phyloP scores from a whole-genome alignment of 306 rosid genomes.

The Prunus padus region DNA sequence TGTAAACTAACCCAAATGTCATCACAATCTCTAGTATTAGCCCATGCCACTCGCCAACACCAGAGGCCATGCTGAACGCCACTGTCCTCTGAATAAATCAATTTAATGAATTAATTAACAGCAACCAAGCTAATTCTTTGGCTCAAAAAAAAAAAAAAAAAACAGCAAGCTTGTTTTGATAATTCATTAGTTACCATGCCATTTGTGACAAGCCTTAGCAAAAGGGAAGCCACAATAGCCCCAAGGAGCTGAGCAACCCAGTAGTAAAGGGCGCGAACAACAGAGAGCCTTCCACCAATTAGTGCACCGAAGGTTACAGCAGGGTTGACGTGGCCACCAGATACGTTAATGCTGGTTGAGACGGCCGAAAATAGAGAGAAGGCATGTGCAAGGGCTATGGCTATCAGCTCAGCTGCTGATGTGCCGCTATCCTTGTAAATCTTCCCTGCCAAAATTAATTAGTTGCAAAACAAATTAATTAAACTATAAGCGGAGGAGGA shows the following conservation, averaged over 20 bases:
- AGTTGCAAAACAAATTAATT: neutral
- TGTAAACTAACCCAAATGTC: slow-evolving; percentile 82
- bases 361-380: slow-evolving; percentile 70
- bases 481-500: too few relatives aligned
- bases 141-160: too few relatives aligned
- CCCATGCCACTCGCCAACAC: slow-evolving; percentile 53
- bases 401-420: slow-evolving; percentile 59
- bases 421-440: slow-evolving; percentile 52
- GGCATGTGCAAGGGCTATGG: slow-evolving; percentile 67
- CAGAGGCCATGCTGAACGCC: slow-evolving; percentile 52
- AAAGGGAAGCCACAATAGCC: slow-evolving; percentile 67
- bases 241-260: slow-evolving; percentile 94
- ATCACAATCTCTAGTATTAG: slow-evolving; percentile 66
- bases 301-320: slow-evolving; percentile 92
- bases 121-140: too few relatives aligned
- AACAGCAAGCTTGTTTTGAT: too few relatives aligned
- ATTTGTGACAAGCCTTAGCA: slow-evolving; percentile 73
- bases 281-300: slow-evolving; percentile 78
- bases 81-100: slow-evolving; percentile 56
- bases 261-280: slow-evolving; percentile 67
- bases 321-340: slow-evolving; percentile 92
- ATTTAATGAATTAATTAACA: neutral
- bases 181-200: slow-evolving; percentile 57
- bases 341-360: slow-evolving; percentile 68
- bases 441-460: slow-evolving; percentile 47